Evolutionary conservation across 225 moss, liverwort and hornwort genomes (phyloP).

Genomic region (Anthoceros angustus): DNA sequence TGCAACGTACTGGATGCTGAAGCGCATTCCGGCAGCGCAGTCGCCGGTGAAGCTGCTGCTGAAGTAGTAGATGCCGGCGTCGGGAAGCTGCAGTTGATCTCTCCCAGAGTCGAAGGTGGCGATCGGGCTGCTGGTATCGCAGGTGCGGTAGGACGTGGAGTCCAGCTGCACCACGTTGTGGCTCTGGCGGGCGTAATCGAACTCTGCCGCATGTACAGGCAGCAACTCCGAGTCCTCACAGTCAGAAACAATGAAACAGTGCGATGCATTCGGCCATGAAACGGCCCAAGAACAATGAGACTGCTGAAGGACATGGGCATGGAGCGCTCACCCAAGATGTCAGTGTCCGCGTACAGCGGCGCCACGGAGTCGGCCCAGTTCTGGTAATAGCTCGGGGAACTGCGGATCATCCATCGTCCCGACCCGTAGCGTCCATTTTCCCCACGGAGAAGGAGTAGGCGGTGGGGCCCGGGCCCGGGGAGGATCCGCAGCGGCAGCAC

Average conservation of each 20-base stretch:
- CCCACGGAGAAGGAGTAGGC: no score
- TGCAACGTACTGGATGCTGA: not conserved
- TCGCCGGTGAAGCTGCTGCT: not conserved
- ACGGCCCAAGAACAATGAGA: no score
- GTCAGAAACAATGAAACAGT: no score
- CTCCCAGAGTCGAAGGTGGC: not conserved
- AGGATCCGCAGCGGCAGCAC: no score
- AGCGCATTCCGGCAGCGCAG: not conserved
- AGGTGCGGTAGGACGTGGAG: not conserved
- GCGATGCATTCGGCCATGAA: no score
- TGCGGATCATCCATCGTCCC: no score
- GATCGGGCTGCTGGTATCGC: not conserved
- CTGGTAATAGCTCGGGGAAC: not conserved
- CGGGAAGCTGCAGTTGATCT: no score
- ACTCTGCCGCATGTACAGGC: not conserved
- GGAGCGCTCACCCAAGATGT: not conserved
- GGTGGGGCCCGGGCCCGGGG: no score
- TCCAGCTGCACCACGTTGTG: not conserved
- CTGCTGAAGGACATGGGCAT: not conserved
- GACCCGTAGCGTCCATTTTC: no score
- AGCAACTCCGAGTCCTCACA: not conserved
- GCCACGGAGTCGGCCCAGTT: not conserved
- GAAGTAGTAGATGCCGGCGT: not conserved
- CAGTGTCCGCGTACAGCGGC: not conserved
- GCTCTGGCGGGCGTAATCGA: not conserved